phyloP scores from a whole-genome alignment of 352 stramenopile species.

The Peronospora farinosa region DNA sequence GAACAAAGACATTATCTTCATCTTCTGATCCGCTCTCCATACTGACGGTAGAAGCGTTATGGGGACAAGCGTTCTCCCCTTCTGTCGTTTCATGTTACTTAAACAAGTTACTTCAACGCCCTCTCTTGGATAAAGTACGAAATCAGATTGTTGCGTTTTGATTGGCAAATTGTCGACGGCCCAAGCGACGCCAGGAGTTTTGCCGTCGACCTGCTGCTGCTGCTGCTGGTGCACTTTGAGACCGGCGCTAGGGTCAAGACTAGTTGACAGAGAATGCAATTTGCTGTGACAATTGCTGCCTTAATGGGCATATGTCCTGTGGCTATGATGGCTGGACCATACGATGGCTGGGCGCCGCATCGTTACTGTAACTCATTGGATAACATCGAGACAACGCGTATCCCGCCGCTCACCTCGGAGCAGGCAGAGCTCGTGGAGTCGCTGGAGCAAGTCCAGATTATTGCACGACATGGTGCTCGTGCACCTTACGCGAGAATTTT shows the following conservation, averaged over 20 bases:
- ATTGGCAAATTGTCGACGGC: slow-evolving; percentile 13
- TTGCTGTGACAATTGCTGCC: slow-evolving; percentile 21
- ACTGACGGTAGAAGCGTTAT: not conserved
- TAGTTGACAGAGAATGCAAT: slow-evolving; percentile 19
- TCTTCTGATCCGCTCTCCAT: slow-evolving; percentile 36
- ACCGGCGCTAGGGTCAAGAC: slow-evolving; percentile 4
- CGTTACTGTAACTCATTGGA: slow-evolving; percentile 76
- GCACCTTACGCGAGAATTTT: slow-evolving; percentile 67
- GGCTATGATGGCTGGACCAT: slow-evolving; percentile 31
- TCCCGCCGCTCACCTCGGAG: slow-evolving; percentile 51
- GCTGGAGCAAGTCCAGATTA: slow-evolving; percentile 79
- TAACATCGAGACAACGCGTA: slow-evolving; percentile 48
- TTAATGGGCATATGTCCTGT: slow-evolving; percentile 11
- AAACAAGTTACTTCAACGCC: not conserved
- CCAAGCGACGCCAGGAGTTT: slow-evolving; percentile 8
- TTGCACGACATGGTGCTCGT: slow-evolving; percentile 71
- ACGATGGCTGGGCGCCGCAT: slow-evolving; percentile 73
- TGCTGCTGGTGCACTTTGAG: slow-evolving; percentile 2
- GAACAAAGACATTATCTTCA: slow-evolving; percentile 25
- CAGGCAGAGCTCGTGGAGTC: slow-evolving; percentile 55
- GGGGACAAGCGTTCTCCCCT: slow-evolving; percentile 4
- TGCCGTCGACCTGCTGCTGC: too few species aligned
- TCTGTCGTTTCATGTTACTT: slow-evolving; percentile 7
- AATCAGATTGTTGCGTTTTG: slow-evolving; percentile 7
- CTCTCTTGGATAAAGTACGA: not conserved